Evolutionary conservation across 2,329 filamentous ascomycete species (phyloP), one percentile per base, ranked within the genome.

Genomic region (Talaromyces sp.): DNA sequence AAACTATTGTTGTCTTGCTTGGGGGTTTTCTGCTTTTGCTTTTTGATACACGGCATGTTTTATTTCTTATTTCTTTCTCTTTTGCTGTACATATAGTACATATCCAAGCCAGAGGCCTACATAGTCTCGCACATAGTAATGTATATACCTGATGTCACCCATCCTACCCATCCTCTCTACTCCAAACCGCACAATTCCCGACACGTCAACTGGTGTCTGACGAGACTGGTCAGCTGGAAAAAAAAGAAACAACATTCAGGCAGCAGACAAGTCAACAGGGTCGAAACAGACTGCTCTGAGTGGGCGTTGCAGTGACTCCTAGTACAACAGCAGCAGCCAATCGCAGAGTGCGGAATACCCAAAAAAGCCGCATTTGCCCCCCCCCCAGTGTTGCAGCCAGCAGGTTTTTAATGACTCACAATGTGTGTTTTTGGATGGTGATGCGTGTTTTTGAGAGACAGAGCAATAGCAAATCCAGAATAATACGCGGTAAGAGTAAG

Each of bases 291-390:
- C 7, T 27, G 9, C 18, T 47, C 3, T 47, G 44, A 47, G 44
- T 47, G 44, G 44, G 18, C 12, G 44, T 27, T 47, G 23, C 44
- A 18, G 18, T 53, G 16, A 53, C 50, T 53, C 27, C 27, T 51
- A 51, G 27, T 53, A 53, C 23, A 16, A 16, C 10, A 7, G 50
- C 50, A 53, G 27, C 50, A 53, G 50, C 50, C 50, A 53, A 53
- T 53, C 50, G 50, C 50, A 53, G 28, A 16, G 16, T 2, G 28
- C 50, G 50, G 50, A 53, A 53, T 31, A 33, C 50, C 9, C 5
- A 53, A 53, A 53, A 53, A 53, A 53, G 50, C 50, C 50, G 50
- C 50, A 53, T 53, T 53, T 53, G 44, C 44, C 44, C 23, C 50
- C 44, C 44, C 23, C 50, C 50, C 18, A 51, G 44, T 14, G 44